Conservation (phyloP, 345 rosid species). For the Erucastrum elatum region DNA sequence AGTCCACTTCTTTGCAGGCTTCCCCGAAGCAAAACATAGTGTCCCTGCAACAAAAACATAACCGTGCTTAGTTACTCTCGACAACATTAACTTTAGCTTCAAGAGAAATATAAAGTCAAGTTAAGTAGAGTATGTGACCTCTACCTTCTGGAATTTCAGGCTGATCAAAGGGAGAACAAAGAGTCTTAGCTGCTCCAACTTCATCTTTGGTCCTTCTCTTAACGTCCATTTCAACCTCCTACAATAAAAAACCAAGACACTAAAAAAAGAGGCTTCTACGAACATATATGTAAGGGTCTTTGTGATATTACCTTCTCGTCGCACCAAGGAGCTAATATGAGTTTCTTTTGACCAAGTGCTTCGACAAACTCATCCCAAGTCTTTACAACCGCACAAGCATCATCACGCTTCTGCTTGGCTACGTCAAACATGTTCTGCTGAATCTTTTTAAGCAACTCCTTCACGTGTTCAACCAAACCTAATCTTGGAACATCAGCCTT, state of each 20-base stretch:
- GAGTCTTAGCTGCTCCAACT: conserved; percentile 87
- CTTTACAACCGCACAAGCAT: conserved; percentile 49
- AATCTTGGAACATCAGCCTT: conserved; percentile 64
- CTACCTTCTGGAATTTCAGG: conserved; percentile 60
- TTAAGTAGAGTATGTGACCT: background rate
- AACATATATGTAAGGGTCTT: background rate
- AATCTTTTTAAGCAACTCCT: conserved; percentile 54
- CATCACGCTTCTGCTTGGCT: conserved; percentile 72
- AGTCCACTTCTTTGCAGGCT: conserved; percentile 88
- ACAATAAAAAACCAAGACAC: background rate
- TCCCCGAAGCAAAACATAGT: conserved; percentile 80
- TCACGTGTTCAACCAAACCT: conserved; percentile 60
- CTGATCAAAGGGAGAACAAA: conserved; percentile 92
- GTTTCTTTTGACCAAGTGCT: conserved; percentile 70
- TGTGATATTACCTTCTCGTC: conserved; percentile 65
- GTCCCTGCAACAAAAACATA: conserved; percentile 54
- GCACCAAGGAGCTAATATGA: conserved; percentile 98
- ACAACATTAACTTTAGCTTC: background rate
- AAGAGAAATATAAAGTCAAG: background rate
- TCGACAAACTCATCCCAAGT: conserved; percentile 86
- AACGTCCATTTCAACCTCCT: conserved; percentile 92
- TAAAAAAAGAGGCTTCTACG: background rate
- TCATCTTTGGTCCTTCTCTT: conserved; percentile 86
- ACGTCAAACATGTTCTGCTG: conserved; percentile 63
- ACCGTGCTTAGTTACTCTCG: background rate